These are phyloP conservation scores for Peronospora destructor DNA, from an alignment of 352 stramenopile species.

Conservation along the genomic window DNA sequence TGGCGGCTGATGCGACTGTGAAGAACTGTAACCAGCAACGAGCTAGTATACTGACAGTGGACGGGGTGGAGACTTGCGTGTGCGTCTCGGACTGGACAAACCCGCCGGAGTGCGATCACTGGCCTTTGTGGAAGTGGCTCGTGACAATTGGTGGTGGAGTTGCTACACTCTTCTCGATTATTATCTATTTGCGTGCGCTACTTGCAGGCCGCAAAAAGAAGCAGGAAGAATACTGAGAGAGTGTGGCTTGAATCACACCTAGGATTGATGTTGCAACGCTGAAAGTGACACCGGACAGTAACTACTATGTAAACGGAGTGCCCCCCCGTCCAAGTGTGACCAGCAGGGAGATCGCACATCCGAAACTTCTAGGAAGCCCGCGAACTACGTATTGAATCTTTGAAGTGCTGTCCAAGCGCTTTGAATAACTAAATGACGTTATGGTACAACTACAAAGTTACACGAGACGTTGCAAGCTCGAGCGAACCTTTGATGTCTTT, in stretches of 20 bases:
- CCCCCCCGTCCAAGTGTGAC: conserved; percentile 20
- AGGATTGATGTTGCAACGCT: conserved; percentile 28
- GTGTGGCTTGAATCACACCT: conserved; percentile 3
- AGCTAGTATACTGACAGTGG: conserved; percentile 33
- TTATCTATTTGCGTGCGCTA: conserved; percentile 42
- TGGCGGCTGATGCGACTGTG: conserved; percentile 20
- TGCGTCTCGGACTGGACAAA: conserved; percentile 59
- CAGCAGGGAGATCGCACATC: conserved; percentile 12
- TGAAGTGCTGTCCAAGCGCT: conserved; percentile 1
- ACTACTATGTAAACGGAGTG: conserved; percentile 17
- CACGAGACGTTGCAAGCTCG: neutral
- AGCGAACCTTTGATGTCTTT: neutral
- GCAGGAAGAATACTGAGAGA: conserved; percentile 4
- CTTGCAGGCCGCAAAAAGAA: conserved; percentile 34
- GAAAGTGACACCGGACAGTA: conserved; percentile 18
- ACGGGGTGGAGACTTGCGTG: conserved; percentile 38
- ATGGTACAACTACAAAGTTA: neutral
- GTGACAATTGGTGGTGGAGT: conserved; percentile 35
- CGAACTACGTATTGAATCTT: conserved; percentile 31
- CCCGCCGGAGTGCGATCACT: conserved; percentile 43
- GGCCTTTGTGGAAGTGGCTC: conserved; percentile 29
- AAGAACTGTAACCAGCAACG: conserved; percentile 50
- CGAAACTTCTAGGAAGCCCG: conserved; percentile 13
- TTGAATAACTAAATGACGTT: neutral
- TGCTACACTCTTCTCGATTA: conserved; percentile 50